These are phyloP conservation scores for Nannizziopsis arthrosporioides DNA, from an alignment of 2,329 filamentous ascomycete species.

Conservation along the genomic window DNA sequence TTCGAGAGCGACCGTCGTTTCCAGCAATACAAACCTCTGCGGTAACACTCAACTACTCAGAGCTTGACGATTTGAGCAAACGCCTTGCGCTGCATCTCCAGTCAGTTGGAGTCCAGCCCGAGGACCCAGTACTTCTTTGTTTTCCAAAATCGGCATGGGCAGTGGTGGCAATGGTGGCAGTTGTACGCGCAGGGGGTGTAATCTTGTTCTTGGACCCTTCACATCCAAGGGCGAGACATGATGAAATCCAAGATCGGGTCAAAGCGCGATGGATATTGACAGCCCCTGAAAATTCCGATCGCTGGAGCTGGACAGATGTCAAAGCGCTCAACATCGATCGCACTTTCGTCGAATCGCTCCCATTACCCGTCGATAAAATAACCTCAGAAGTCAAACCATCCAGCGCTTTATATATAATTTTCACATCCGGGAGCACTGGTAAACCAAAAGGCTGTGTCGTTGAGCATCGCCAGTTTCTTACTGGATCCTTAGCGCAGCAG, in stretches of 20 bases:
- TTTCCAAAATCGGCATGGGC: constrained; percentile 36
- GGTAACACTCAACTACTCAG: constrained; percentile 21
- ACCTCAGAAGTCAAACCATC: not conserved
- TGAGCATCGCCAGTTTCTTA: constrained; percentile 40
- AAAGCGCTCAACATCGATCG: not conserved
- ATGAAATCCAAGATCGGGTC: constrained; percentile 26
- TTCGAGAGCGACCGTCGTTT: no score
- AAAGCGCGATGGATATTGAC: constrained; percentile 24
- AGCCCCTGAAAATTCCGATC: constrained; percentile 21
- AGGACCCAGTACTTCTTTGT: constrained; percentile 28
- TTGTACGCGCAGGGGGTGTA: constrained; percentile 31
- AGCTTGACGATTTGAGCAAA: constrained; percentile 29
- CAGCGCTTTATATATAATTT: not conserved
- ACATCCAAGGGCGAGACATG: constrained; percentile 27
- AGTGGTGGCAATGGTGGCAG: constrained; percentile 30
- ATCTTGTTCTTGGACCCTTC: no score
- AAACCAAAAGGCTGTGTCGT: constrained; percentile 45
- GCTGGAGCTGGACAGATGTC: not conserved
- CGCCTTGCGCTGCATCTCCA: constrained; percentile 28
- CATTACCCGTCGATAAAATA: not conserved
- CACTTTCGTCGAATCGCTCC: constrained; percentile 4
- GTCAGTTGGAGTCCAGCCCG: constrained; percentile 29
- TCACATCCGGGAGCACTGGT: constrained; percentile 9
- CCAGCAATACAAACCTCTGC: no score
- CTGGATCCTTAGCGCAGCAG: constrained; percentile 24